Percentiles rank a stretch among this genome's conserved stretches.
These are phyloP conservation scores for Ascomycota sp. DNA, from an alignment of 2,329 filamentous ascomycete species.

Conservation along the genomic window DNA sequence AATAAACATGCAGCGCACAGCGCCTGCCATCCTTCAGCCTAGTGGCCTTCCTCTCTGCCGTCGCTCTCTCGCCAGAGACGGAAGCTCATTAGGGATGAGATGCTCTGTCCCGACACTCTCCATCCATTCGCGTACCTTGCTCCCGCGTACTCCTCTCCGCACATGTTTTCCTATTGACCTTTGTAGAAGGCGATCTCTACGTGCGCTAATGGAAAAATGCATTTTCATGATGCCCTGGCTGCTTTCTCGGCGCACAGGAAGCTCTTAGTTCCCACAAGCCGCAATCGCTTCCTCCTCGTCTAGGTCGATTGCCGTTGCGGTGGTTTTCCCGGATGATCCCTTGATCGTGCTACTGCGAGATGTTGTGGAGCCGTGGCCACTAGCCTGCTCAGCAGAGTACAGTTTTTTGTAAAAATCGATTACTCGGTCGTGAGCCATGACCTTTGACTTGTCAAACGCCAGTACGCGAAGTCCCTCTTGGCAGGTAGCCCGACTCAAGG, in stretches of 20 bases:
- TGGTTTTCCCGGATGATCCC: conserved; percentile 4
- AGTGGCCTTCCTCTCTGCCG: no score
- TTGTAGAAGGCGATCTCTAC: no score
- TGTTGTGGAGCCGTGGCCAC: conserved; percentile 8
- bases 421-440: conserved; percentile 84
- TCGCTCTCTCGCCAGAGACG: no score
- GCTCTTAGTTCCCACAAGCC: conserved; percentile 23
- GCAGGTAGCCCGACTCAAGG: conserved; percentile 75
- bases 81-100: no score
- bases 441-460: conserved; percentile 73
- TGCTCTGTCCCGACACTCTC: no score
- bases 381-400: conserved; percentile 44
- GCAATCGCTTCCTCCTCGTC: conserved; percentile 30
- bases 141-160: background rate
- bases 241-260: no score
- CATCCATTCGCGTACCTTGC: background rate
- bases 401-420: conserved; percentile 70
- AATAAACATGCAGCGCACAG: no score
- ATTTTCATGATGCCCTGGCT: no score
- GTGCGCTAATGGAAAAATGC: no score
- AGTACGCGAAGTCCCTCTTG: conserved; percentile 76
- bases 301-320: conserved; percentile 9
- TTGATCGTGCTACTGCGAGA: conserved; percentile 1
- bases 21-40: no score
- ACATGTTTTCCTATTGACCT: no score